Conservation (phyloP, 257 asterid species). For the Nicotiana paniculata region DNA sequence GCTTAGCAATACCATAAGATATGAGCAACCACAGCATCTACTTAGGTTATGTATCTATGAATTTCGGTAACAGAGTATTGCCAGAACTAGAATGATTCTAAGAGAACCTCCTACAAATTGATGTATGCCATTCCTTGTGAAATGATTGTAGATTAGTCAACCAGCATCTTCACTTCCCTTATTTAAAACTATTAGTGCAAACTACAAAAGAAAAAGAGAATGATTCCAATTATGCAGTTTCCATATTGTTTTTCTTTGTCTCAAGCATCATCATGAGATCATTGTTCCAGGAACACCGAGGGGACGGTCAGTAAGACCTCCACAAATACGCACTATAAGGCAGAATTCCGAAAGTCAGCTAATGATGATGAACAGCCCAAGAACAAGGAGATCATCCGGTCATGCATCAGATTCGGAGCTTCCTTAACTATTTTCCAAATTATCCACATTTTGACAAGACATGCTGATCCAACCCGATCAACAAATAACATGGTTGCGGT, state of each 20-base stretch:
- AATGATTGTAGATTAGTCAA: not conserved
- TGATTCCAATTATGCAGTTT: not conserved
- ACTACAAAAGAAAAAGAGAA: not conserved
- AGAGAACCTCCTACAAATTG: not conserved
- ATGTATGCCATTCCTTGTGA: not conserved
- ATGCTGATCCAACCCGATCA: not conserved
- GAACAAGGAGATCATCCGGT: constrained; percentile 52
- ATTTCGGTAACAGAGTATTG: not conserved
- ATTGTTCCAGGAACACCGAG: constrained; percentile 53
- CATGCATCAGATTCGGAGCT: constrained; percentile 78
- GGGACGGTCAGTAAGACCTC: constrained; percentile 58
- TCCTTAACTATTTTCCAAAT: constrained; percentile 17
- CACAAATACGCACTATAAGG: constrained; percentile 48
- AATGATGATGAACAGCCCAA: constrained; percentile 34
- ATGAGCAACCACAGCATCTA: not conserved
- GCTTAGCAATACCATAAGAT: not conserved
- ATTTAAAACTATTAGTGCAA: not conserved
- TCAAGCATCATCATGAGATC: not conserved
- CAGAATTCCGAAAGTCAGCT: constrained; percentile 58
- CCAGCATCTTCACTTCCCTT: not conserved
- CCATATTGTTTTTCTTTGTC: not conserved
- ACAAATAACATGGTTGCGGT: constrained; percentile 3
- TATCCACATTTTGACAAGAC: not conserved
- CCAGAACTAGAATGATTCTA: not conserved
- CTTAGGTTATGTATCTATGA: not conserved